Conservation (phyloP, 139 green algal species). For the Chlamydomonas schloesseri region DNA sequence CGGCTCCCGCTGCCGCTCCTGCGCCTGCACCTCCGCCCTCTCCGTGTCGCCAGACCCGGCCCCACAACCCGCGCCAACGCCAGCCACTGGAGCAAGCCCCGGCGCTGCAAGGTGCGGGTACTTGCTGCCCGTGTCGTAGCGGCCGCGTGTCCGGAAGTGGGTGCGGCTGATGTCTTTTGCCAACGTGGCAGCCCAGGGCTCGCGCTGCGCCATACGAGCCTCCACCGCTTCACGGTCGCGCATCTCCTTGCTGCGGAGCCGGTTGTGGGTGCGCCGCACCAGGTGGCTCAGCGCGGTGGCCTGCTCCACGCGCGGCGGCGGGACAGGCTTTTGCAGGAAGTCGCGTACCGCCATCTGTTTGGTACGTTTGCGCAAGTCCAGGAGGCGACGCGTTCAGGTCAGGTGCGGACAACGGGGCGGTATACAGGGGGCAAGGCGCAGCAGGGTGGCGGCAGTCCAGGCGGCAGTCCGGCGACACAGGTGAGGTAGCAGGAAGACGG, state of each 20-base stretch:
- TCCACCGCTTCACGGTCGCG: background rate
- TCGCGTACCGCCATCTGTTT: background rate
- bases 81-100: too few relatives aligned
- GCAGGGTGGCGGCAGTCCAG: too few relatives aligned
- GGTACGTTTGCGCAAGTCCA: too few relatives aligned
- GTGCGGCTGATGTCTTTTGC: constrained; percentile 18
- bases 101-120: too few relatives aligned
- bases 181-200: background rate
- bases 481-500: too few relatives aligned
- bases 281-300: background rate
- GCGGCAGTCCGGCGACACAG: too few relatives aligned
- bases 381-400: too few relatives aligned
- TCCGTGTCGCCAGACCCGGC: too few relatives aligned
- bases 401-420: too few relatives aligned
- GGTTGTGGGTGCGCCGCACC: constrained; percentile 7
- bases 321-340: background rate
- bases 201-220: background rate
- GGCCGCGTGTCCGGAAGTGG: constrained; percentile 2
- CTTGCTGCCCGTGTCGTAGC: constrained; percentile 30
- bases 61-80: too few relatives aligned
- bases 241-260: background rate
- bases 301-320: background rate
- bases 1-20: background rate
- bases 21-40: too few relatives aligned
- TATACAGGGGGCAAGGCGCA: too few relatives aligned